These are phyloP conservation scores for Penicillium silybi DNA, from an alignment of 495 filamentous ascomycete species.

Conservation along the genomic window DNA sequence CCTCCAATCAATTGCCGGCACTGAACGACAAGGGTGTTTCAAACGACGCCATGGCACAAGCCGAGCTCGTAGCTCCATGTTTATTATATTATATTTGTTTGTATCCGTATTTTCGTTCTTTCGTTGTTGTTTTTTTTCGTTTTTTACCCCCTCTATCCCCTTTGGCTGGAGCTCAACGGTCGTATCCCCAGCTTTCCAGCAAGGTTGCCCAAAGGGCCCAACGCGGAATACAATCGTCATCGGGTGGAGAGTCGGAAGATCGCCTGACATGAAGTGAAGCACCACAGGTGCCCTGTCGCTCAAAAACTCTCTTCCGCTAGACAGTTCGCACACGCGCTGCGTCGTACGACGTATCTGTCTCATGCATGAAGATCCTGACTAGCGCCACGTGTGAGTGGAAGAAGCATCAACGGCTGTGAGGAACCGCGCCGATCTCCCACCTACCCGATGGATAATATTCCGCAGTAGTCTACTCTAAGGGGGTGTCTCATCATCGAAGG, in stretches of 20 bases:
- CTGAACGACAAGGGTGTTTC: conserved; percentile 1
- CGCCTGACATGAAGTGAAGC: conserved; percentile 3
- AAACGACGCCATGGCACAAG: conserved; percentile 7
- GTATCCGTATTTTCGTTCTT: neutral
- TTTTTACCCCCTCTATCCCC: neutral
- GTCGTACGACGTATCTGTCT: conserved; percentile 16
- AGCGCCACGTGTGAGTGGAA: conserved; percentile 42
- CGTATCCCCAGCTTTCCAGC: conserved; percentile 1
- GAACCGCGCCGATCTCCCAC: conserved; percentile 44
- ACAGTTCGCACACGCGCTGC: neutral
- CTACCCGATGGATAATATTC: conserved; percentile 28
- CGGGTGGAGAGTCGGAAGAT: conserved; percentile 1
- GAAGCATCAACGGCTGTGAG: conserved; percentile 45
- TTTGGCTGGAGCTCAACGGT: conserved; percentile 3
- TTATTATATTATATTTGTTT: too few species aligned
- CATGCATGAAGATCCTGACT: conserved; percentile 44
- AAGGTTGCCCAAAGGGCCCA: conserved; percentile 9
- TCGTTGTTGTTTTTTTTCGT: neutral
- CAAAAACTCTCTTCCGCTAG: neutral
- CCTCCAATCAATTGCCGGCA: neutral
- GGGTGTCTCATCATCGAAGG: conserved; percentile 6
- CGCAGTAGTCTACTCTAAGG: neutral
- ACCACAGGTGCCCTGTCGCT: neutral
- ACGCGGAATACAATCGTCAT: conserved; percentile 14
- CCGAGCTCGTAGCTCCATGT: conserved; percentile 4